A percentile compares a stretch with the other conserved stretches of the same genome.
Conservation (phyloP, 2,329 filamentous ascomycete species). For the Chalaropsis ovoidea region DNA sequence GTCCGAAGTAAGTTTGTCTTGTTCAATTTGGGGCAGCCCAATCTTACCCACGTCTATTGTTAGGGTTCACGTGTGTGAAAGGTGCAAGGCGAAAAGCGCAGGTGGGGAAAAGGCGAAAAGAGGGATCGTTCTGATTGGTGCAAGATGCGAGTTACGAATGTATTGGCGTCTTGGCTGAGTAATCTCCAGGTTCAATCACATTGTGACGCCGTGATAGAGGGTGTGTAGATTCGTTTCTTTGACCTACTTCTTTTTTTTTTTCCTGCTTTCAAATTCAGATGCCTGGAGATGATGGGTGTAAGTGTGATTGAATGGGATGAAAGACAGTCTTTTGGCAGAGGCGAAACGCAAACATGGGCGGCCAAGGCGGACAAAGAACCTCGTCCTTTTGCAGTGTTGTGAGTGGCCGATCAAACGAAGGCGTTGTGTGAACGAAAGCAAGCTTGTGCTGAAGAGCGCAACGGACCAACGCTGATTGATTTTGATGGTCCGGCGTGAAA, state of each 20-base stretch:
- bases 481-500: conserved; percentile 5
- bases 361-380: background rate
- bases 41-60: background rate
- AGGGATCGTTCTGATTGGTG: background rate
- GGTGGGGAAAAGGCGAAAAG: background rate
- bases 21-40: background rate
- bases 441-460: background rate
- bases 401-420: conserved; percentile 10
- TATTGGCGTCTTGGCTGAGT: background rate
- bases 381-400: too few species aligned
- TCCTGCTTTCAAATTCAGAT: background rate
- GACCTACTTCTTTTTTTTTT: background rate
- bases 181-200: background rate
- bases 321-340: background rate
- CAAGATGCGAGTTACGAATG: background rate
- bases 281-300: background rate
- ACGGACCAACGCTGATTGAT: background rate
- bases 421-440: background rate
- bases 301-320: background rate
- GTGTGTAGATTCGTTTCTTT: background rate
- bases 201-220: background rate
- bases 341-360: background rate
- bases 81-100: background rate
- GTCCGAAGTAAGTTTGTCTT: background rate
- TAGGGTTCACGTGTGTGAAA: background rate